Base-by-base conservation (phyloP, 2,329 filamentous ascomycete species). In the Aspergillus clavatus region DNA sequence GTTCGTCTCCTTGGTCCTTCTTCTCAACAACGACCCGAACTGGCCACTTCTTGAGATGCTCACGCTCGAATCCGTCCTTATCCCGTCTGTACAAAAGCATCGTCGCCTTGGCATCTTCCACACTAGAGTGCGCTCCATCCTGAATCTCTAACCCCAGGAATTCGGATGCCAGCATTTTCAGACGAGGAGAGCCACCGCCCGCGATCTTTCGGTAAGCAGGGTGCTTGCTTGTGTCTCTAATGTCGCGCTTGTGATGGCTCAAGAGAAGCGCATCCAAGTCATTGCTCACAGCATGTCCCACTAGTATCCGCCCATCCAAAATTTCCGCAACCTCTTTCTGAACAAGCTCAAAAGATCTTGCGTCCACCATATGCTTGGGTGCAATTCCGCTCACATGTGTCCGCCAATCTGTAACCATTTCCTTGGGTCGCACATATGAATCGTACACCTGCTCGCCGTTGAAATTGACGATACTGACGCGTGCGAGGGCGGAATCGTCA, bases 401-500 rank as follows among this genome's bases (percentile, higher is more conserved):
- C 50, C 93, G 81, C 85, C 90, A 98, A 68, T 98, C 87, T 11
- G 86, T 89, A 2, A 98, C 87, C 44, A 73, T 75, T 60, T 89
- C 83, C 47, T 82, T 81, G 0, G 88, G 86, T 43, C 80, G 79
- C 7, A 97, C 93, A 62, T 86, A 97, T 10, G 87, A 91, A 72
- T 98, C 93, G 76, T 97, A 96, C 37, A 98, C 73, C 66, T 95
- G 89, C 22, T 86, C 80, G 14, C 90, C 90, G 63, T 96, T 89
- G 67, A 90, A 98, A 67, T 97, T 95, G 55, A 96, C 90, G 12
- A 95, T 73, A 61, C 87, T 95, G 44, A 91, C 88, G 38, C 93
- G 81, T 1, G 93, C 93, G 36, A 98, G 79, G 0, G 82, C 83
- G 27, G 88, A 89, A 61, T 84, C 76, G 18, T 81, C 79, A 40